Evolutionary conservation across 2,329 filamentous ascomycete species (phyloP).

Genomic region (Fusarium algeriense): DNA sequence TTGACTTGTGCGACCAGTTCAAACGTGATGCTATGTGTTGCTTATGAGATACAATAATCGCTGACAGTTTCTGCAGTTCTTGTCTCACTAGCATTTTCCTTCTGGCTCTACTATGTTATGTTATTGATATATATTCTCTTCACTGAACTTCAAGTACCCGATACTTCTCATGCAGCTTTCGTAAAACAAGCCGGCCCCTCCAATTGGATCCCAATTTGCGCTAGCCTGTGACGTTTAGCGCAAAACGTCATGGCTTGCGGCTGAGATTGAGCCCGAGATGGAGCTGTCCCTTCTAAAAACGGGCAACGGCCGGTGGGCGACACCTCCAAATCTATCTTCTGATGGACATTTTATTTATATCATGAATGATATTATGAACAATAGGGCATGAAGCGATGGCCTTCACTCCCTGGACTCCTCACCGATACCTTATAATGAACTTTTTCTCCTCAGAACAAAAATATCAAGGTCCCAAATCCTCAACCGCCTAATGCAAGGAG

Average conservation of each 20-base stretch:
- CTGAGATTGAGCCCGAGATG: conserved; percentile 33
- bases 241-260: conserved; percentile 43
- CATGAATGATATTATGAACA: background rate
- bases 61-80: background rate
- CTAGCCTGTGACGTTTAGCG: conserved; percentile 27
- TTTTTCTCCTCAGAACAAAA: background rate
- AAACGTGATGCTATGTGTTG: background rate
- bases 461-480: background rate
- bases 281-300: conserved; percentile 27
- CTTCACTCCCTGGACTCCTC: too few species aligned
- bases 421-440: background rate
- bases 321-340: background rate
- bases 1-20: conserved; percentile 3
- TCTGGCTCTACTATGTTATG: background rate
- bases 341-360: background rate
- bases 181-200: conserved; percentile 32
- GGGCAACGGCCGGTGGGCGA: conserved; percentile 22
- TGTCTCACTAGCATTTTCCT: background rate
- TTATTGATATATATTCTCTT: background rate
- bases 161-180: conserved; percentile 39
- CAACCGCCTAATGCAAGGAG: conserved; percentile 30
- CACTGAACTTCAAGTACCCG: conserved; percentile 6
- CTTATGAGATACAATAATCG: too few species aligned
- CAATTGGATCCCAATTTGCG: conserved; percentile 11
- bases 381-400: background rate